phyloP scores from a whole-genome alignment of 2,329 filamentous ascomycete species.

The Talaromyces sp. region DNA sequence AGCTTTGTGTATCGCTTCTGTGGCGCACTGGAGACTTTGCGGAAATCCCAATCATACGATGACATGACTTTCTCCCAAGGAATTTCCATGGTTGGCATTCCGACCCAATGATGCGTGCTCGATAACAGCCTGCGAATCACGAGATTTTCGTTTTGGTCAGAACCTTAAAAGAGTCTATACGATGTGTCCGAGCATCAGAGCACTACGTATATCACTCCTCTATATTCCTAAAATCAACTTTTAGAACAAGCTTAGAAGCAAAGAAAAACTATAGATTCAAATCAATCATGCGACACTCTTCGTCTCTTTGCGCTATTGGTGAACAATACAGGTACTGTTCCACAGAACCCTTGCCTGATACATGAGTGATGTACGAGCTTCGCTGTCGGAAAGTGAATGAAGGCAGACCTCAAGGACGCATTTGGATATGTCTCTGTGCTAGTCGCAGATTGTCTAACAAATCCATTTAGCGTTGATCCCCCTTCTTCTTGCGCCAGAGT shows the following conservation, averaged over 20 bases:
- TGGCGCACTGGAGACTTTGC: not conserved
- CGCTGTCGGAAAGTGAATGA: not conserved
- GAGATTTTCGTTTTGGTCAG: not conserved
- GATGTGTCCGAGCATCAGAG: not conserved
- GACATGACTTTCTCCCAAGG: not conserved
- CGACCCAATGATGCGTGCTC: not conserved
- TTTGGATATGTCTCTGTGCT: not conserved
- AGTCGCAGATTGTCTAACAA: not conserved
- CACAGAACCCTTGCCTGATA: not conserved
- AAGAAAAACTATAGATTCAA: not conserved
- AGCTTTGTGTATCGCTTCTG: not conserved
- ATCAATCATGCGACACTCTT: slow-evolving; percentile 1
- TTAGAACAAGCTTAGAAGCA: not conserved
- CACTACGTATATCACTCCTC: not conserved
- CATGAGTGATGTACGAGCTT: not conserved
- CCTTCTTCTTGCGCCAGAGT: not conserved
- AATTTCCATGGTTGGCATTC: not conserved
- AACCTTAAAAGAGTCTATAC: not conserved
- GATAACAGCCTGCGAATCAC: not conserved
- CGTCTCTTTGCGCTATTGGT: not conserved
- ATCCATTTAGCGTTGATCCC: not conserved
- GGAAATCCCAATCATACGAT: not conserved
- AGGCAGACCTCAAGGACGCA: not conserved
- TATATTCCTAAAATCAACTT: not conserved
- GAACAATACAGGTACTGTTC: not conserved